Evolutionary conservation across 306 rosid species (phyloP), one percentile per base, ranked within the genome.

Genomic region (Dalbergia oliveri): DNA sequence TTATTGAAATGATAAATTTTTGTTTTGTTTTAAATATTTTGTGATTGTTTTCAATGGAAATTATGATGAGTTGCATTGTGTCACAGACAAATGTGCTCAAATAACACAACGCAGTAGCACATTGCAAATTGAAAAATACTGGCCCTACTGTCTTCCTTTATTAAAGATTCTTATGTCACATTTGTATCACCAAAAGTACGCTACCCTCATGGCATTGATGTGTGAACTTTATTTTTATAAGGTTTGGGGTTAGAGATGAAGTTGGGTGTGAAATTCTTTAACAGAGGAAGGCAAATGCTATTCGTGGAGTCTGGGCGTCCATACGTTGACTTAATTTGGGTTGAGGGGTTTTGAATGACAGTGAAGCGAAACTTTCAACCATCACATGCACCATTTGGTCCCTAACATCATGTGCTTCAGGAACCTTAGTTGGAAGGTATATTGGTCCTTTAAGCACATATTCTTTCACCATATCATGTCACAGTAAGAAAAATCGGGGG

Each of bases 351-450:
- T 81, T 44, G 66, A 77, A 78, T 85, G 83, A 69, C 66, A 80
- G 60, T 79, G 80, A 81, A 87, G 69, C 9, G 74, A 84, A 78
- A 68, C 12, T 57, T 60, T 81, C 78, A 79, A 80, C 73, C 82
- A 74, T 81, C 88, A 86, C 90, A 84, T 86, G 91, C 85, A 86
- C 67, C 76, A 84, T 79, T 89, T 76, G 88, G 88, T 83, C 84
- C 80, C 69, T 69, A 81, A 83, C 79, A 83, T 88, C 97, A 86
- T 90, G 91, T 88, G 93, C 89, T 78, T 57, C 51, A 47, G 41
- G 69, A 83, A 78, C 88, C 79, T 76, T 78, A 56, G 61, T 77
- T 74, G 49, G 69, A 75, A 70, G 84, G 75, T 70, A 78, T 65
- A 62, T 54, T 19, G 49, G 13, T 61, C 79, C 72, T 82, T 83